Base-by-base conservation (phyloP, 257 asterid genomes). In the Solanum medicagineum region DNA sequence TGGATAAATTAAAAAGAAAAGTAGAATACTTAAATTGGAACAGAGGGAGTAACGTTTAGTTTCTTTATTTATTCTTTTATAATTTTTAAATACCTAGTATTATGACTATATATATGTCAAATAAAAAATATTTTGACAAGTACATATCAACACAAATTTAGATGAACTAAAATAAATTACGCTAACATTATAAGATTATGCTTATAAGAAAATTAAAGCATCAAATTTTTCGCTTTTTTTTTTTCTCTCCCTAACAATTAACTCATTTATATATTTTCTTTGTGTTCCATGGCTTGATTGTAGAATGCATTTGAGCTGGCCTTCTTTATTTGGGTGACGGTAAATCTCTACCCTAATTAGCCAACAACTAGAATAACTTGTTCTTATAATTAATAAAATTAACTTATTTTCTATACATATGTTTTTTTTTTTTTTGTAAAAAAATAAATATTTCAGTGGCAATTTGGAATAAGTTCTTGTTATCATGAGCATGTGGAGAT, bases 301-400 rank as follows among this genome's bases (percentile, higher is more conserved):
- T 91, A 94, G 98, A 94, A 94, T 77, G 93, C 97, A 10, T 92
- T 92, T 53, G 96, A 93, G 87, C 56, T 92, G 40, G 87, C 97
- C 7, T 94, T 94, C 92, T 91, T 93, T 92, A 26, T 92, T 47
- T 94, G 97, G 97, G 96, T 91, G 42, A 91, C 95, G 95, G 95
- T 93, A 90, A 71, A 14, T 81, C 20, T 68, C 68, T 45, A 16
- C 56, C 42, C 40, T 44, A 29, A 32, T 55, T 44, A 4, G 19
- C 22, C 42, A 40, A 63, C 7, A 68, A 15, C 19, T 9, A 40
- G 20, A 29, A 3, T 8, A 62, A 36, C 32, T 81, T 55, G 7
- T 2, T 9, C 32, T 55, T 80, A 26, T 66, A 7, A 66, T 65
- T 62, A 22, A 62, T 24, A 22, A n/a, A 79, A 60, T 12, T 65